Evolutionary conservation across 768 basidiomycete species (phyloP).

Genomic region (Dacryopinax primogenitus): DNA sequence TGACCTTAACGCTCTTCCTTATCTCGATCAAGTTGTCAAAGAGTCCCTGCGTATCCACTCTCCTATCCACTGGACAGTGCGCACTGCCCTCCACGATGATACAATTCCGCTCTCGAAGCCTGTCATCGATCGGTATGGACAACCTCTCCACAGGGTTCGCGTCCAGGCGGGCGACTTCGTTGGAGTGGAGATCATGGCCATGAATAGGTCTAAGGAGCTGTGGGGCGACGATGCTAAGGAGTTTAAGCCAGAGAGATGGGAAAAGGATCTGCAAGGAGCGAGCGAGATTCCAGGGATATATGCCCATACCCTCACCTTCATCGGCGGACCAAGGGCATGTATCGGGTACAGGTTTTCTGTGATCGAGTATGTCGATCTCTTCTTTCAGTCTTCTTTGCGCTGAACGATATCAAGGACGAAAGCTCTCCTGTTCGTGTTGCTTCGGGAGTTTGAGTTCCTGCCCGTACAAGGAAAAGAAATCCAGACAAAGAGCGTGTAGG

Average conservation of each 20-base stretch:
- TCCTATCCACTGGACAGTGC: conserved; percentile 17
- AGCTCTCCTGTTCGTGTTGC: conserved; percentile 11
- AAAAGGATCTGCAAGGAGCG: conserved; percentile 33
- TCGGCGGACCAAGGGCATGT: conserved; percentile 51
- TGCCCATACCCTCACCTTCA: conserved; percentile 47
- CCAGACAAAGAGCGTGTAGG: neutral
- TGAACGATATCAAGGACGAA: conserved; percentile 7
- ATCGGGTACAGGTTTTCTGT: conserved; percentile 57
- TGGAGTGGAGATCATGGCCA: conserved; percentile 22
- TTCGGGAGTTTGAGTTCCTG: conserved; percentile 10
- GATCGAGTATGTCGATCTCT: conserved; percentile 35
- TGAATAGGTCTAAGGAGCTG: conserved; percentile 23
- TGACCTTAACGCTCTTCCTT: conserved; percentile 15
- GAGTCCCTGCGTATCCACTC: conserved; percentile 19
- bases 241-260: conserved; percentile 53
- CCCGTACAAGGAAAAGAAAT: neutral
- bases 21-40: conserved; percentile 18
- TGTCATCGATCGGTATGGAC: conserved; percentile 24
- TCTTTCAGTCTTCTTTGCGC: neutral
- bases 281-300: conserved; percentile 44
- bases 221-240: conserved; percentile 30
- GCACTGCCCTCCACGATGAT: conserved; percentile 18
- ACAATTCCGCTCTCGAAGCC: conserved; percentile 18
- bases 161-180: conserved; percentile 17
- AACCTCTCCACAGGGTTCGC: conserved; percentile 26